Conservation (phyloP, 768 basidiomycete species). For the Mrakia frigida region DNA sequence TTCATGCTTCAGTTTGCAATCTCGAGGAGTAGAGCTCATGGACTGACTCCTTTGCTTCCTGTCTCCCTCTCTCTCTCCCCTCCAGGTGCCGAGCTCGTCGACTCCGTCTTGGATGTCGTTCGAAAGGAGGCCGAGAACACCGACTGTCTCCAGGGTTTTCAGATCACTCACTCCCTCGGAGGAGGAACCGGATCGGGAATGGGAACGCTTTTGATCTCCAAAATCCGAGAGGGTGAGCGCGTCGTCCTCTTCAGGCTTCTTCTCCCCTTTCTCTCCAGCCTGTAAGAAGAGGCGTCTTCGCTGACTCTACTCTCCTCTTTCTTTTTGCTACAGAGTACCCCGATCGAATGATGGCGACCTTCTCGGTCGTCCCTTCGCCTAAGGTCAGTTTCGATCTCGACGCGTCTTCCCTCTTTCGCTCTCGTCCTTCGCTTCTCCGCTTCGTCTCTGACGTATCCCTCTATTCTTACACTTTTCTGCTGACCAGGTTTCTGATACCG, state of each 20-base stretch:
- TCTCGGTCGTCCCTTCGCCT: constrained; percentile 94
- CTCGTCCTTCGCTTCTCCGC: not conserved
- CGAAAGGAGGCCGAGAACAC: constrained; percentile 98
- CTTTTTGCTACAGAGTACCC: constrained; percentile 59
- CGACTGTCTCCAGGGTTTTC: constrained; percentile 98
- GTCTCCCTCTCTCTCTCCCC: constrained; percentile 54
- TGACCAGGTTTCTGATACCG: constrained; percentile 77
- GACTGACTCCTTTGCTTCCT: constrained; percentile 50
- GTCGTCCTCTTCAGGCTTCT: not conserved
- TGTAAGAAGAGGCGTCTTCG: not conserved
- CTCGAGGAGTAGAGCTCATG: constrained; percentile 84
- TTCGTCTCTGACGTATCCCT: no score
- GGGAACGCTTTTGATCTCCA: constrained; percentile 98
- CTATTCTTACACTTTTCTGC: no score
- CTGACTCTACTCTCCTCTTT: no score
- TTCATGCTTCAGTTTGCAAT: not conserved
- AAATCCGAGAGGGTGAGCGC: constrained; percentile 81
- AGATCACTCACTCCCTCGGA: constrained; percentile 96
- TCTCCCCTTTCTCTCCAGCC: not conserved
- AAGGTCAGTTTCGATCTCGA: constrained; percentile 51
- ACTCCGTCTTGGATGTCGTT: constrained; percentile 94
- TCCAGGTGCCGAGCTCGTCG: constrained; percentile 96
- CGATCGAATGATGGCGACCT: constrained; percentile 99
- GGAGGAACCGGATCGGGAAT: constrained; percentile 99
- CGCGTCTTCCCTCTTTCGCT: not conserved